These are phyloP conservation scores for Colletotrichum sp. DNA, from an alignment of 2,329 filamentous ascomycete genomes.

Conservation along the genomic window DNA sequence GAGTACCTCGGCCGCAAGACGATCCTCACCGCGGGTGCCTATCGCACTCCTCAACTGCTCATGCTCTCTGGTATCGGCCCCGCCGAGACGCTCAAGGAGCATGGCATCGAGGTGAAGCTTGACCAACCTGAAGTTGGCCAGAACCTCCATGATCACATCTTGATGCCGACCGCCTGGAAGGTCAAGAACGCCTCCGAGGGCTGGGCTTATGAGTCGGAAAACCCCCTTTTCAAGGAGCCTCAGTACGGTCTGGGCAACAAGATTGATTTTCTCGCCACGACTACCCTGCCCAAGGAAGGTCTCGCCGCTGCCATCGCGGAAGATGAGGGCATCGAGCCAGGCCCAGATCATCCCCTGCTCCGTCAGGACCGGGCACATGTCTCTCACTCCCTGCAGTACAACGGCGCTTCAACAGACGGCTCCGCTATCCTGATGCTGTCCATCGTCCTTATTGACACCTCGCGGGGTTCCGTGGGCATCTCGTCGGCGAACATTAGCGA, in stretches of 20 bases:
- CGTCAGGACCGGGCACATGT: slow-evolving; percentile 4
- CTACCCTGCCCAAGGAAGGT: slow-evolving; percentile 28
- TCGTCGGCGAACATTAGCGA: slow-evolving; percentile 23
- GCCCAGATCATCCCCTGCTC: slow-evolving; percentile 36
- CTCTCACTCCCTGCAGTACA: not conserved
- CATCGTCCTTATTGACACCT: slow-evolving; percentile 28
- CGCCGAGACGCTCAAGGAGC: slow-evolving; percentile 40
- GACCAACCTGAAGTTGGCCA: slow-evolving; percentile 53
- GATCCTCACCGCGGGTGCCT: slow-evolving; percentile 51
- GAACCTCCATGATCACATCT: slow-evolving; percentile 58
- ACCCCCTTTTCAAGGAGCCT: slow-evolving; percentile 35
- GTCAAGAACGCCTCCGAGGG: slow-evolving; percentile 36
- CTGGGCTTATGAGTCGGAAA: slow-evolving; percentile 32
- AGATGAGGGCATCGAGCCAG: slow-evolving; percentile 30
- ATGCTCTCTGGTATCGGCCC: slow-evolving; percentile 58
- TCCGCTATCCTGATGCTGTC: slow-evolving; percentile 21
- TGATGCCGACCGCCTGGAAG: slow-evolving; percentile 31
- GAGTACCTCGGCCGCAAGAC: slow-evolving; percentile 32
- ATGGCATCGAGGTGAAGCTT: slow-evolving; percentile 44
- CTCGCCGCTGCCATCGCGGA: slow-evolving; percentile 35
- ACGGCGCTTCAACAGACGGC: not conserved
- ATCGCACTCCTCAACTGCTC: slow-evolving; percentile 56
- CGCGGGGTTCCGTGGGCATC: slow-evolving; percentile 31
- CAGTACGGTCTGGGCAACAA: slow-evolving; percentile 41
- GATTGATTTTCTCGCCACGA: slow-evolving; percentile 39